A percentile compares a stretch with the other conserved stretches of the same genome.
These are phyloP conservation scores for Lobulomyces angularis DNA, from an alignment of 192 early-diverging fungal genomes.

Conservation along the genomic window DNA sequence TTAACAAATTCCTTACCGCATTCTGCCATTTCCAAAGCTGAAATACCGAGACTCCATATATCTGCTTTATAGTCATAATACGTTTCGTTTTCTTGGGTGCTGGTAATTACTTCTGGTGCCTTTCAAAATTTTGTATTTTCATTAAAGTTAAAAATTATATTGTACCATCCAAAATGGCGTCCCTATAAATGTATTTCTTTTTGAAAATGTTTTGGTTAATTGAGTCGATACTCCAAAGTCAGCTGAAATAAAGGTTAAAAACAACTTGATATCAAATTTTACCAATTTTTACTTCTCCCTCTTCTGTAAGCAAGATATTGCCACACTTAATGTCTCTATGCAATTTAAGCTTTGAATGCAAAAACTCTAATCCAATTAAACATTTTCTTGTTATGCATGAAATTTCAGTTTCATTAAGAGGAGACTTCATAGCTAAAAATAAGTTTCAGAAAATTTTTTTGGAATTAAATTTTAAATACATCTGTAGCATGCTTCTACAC, in stretches of 20 bases:
- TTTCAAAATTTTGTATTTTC: constrained; percentile 9
- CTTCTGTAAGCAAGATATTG: constrained; percentile 14
- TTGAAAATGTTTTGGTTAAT: constrained; percentile 9
- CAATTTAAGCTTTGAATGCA: constrained; percentile 38
- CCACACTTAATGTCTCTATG: constrained; percentile 34
- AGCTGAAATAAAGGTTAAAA: constrained; percentile 4
- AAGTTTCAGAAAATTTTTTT: constrained; percentile 7
- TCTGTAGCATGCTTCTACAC: constrained; percentile 38
- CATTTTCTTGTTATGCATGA: constrained; percentile 27
- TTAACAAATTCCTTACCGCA: constrained; percentile 21
- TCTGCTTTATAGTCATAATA: constrained; percentile 14
- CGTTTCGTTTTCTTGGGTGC: constrained; percentile 6
- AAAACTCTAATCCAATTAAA: constrained; percentile 32
- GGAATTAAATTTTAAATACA: constrained; percentile 12
- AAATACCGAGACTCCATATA: constrained; percentile 17
- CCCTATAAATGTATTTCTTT: constrained; percentile 15
- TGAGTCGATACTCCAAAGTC: constrained; percentile 12
- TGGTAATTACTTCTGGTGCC: constrained; percentile 12
- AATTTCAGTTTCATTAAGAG: constrained; percentile 29
- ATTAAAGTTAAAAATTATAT: background rate
- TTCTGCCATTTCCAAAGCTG: constrained; percentile 21
- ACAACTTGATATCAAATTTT: background rate
- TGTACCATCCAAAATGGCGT: constrained; percentile 12
- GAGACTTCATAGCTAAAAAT: constrained; percentile 16
- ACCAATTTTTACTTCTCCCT: constrained; percentile 16